Conservation (phyloP, 805 yeast genomes). For the Hanseniaspora thailandica region DNA sequence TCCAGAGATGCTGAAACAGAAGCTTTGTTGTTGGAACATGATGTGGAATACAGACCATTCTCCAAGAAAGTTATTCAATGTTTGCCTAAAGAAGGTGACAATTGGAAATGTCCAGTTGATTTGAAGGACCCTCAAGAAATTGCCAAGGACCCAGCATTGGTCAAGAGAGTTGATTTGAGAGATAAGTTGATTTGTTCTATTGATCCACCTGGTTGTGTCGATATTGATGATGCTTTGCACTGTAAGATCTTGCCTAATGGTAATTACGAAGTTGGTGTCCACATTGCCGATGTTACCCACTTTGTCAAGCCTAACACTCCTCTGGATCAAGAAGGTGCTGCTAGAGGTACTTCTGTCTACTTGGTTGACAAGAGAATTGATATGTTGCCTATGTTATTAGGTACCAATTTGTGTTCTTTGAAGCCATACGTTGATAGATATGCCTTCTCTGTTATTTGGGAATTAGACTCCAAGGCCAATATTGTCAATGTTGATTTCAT, state of each 20-base stretch:
- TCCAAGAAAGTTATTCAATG: slow-evolving; percentile 85
- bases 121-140: slow-evolving; percentile 43
- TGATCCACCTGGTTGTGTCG: slow-evolving; percentile 97
- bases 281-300: slow-evolving; percentile 96
- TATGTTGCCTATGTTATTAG: slow-evolving; percentile 90
- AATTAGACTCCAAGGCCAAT: slow-evolving; percentile 73
- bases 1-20: slow-evolving; percentile 92
- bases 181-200: slow-evolving; percentile 86
- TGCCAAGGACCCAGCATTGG: slow-evolving; percentile 35
- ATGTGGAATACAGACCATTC: slow-evolving; percentile 92
- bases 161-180: slow-evolving; percentile 70
- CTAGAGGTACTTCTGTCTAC: slow-evolving; percentile 94
- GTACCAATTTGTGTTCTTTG: slow-evolving; percentile 90
- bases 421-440: slow-evolving; percentile 91
- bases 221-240: slow-evolving; percentile 96
- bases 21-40: slow-evolving; percentile 84
- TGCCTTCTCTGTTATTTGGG: slow-evolving; percentile 95
- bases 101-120: slow-evolving; percentile 77
- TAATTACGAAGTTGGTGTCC: slow-evolving; percentile 94
- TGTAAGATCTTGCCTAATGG: slow-evolving; percentile 80
- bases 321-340: slow-evolving; percentile 88
- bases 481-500: slow-evolving; percentile 67
- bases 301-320: slow-evolving; percentile 90
- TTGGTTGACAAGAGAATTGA: slow-evolving; percentile 96
- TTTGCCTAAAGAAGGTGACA: slow-evolving; percentile 83